Evolutionary conservation across 2,329 filamentous ascomycete species (phyloP).

Genomic region (Claviceps citrina): DNA sequence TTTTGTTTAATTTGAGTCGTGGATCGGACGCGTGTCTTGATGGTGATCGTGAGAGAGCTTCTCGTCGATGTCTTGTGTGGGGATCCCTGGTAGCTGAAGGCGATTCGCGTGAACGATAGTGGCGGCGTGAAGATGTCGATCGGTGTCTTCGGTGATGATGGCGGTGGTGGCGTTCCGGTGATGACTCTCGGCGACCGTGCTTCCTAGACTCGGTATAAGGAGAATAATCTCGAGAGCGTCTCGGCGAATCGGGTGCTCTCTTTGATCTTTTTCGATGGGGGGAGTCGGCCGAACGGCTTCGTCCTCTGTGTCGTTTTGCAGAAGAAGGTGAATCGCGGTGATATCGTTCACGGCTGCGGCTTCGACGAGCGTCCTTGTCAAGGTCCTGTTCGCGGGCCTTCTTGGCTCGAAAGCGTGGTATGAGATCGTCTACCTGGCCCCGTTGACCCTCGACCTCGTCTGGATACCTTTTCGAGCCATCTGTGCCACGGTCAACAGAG

Average conservation of each 20-base stretch:
- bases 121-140: slow-evolving; percentile 16
- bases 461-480: slow-evolving; percentile 15
- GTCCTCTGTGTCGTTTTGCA: slow-evolving; percentile 27
- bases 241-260: slow-evolving; percentile 21
- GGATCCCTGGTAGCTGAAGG: slow-evolving; percentile 11
- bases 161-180: slow-evolving; percentile 17
- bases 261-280: slow-evolving; percentile 26
- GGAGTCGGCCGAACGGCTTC: slow-evolving; percentile 23
- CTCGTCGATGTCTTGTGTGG: slow-evolving; percentile 10
- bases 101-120: slow-evolving; percentile 15
- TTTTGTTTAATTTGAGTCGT: not conserved
- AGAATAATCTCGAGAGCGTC: slow-evolving; percentile 25
- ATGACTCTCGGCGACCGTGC: slow-evolving; percentile 16
- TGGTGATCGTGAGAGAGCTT: slow-evolving; percentile 15
- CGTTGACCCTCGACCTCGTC: slow-evolving; percentile 14
- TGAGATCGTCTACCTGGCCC: slow-evolving; percentile 21
- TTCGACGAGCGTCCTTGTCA: slow-evolving; percentile 19
- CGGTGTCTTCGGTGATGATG: slow-evolving; percentile 5
- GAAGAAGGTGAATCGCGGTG: slow-evolving; percentile 22
- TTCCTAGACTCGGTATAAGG: slow-evolving; percentile 20
- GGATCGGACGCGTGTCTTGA: slow-evolving; percentile 5
- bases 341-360: slow-evolving; percentile 20
- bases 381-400: slow-evolving; percentile 17
- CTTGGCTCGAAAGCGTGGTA: slow-evolving; percentile 22
- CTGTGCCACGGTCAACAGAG: slow-evolving; percentile 24